Base-by-base conservation (phyloP, 2,329 filamentous ascomycete species). In the Blumeriella jaapii region DNA sequence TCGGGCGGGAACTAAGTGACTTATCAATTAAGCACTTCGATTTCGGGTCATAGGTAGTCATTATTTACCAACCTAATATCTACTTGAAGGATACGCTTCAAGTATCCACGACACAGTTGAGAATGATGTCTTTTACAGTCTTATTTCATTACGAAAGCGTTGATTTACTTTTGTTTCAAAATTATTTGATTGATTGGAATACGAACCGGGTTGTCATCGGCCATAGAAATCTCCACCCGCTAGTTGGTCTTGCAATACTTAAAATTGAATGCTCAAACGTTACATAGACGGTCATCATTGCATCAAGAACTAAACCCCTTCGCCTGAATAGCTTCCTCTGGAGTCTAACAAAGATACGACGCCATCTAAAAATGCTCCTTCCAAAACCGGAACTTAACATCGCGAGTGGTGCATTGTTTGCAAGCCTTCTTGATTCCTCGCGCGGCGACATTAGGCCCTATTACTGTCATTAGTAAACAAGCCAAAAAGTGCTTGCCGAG, bases 331-430 rank as follows among this genome's bases (percentile, higher is more conserved):
- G n/a, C n/a, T n/a, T n/a, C n/a, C n/a, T 4, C 22, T 24, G 7
- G 22, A 24, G 16, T 17, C 12, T 13, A 14, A 12, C 28, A 31
- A 4, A 8, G 9, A n/a, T n/a, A 24, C 10, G 9, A 8, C 22
- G 7, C 12, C 4, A 39, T 42, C 41, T 68, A 79, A 56, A 79
- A 79, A 56, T 98, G 89, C 62, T 98, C 91, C 66, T 98, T 98
- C 91, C 91, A 98, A 68, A 98, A 98, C 52, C 84, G 82, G 65
- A 96, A 98, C 53, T 78, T 74, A 38, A 98, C 85, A 49, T 93
- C 82, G 44, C 73, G 73, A 23, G 72, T 76, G 9, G 76, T 82
- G 11, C 80, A 79, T 34, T 66, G 59, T 54, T 80, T 82, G 48
- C 83, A 82, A 11, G 89, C 87, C 55, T 75, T 74, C 60, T 82